phyloP scores from a whole-genome alignment of 257 asterid species.

The Solanum pennellii region DNA sequence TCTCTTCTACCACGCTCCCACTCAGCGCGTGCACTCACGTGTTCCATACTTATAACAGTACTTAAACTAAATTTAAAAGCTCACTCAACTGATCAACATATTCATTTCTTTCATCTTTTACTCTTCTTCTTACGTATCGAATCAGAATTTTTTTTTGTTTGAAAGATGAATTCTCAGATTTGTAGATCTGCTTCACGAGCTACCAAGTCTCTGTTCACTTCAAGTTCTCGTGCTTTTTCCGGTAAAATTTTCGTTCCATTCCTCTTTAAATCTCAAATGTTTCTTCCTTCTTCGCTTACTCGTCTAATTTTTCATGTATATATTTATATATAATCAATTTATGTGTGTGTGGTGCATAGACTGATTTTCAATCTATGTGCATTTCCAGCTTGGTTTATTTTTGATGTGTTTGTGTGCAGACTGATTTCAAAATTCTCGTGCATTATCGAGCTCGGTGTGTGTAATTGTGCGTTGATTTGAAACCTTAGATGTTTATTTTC shows the following conservation, averaged over 20 bases:
- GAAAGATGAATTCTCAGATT: conserved; percentile 71
- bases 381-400: not conserved
- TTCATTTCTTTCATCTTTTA: not conserved
- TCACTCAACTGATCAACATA: not conserved
- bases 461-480: not conserved
- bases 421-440: not conserved
- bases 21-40: not conserved
- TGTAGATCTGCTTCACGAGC: conserved; percentile 51
- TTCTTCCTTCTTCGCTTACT: not conserved
- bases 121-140: not conserved
- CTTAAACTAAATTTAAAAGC: not conserved
- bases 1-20: not conserved
- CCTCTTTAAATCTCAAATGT: not conserved
- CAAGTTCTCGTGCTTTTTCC: conserved; percentile 57
- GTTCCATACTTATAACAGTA: not conserved
- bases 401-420: not conserved
- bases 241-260: conserved; percentile 21
- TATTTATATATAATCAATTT: not conserved
- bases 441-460: not conserved
- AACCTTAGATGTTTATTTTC: not conserved
- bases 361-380: not conserved
- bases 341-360: not conserved
- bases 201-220: conserved; percentile 48
- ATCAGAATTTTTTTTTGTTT: not conserved
- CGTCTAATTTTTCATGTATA: not conserved